These are phyloP conservation scores for Termitomyces sp. DNA, from an alignment of 768 basidiomycete genomes.

Conservation along the genomic window DNA sequence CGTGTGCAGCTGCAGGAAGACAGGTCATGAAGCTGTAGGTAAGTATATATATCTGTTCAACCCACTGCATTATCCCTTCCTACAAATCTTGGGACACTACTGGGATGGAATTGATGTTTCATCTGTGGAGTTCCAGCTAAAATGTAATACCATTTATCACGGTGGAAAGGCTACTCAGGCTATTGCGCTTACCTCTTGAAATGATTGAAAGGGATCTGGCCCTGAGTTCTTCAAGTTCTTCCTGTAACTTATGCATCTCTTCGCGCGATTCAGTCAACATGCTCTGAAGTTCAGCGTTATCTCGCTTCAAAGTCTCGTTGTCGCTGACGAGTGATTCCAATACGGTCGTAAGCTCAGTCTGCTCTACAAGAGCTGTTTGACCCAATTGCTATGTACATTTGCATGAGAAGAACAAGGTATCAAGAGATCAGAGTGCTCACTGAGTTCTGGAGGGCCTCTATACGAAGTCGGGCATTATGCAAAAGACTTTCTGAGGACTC, in stretches of 20 bases:
- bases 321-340: slow-evolving; percentile 83
- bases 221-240: slow-evolving; percentile 72
- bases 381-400: slow-evolving; percentile 30
- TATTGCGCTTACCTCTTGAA: slow-evolving; percentile 29
- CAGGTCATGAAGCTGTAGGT: neutral
- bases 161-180: neutral
- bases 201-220: slow-evolving; percentile 39
- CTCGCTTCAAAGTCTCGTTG: slow-evolving; percentile 77
- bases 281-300: slow-evolving; percentile 74
- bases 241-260: slow-evolving; percentile 61
- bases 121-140: slow-evolving; percentile 37
- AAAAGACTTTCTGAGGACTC: slow-evolving; percentile 66
- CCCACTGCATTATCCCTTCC: slow-evolving; percentile 30
- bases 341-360: slow-evolving; percentile 59
- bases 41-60: slow-evolving; percentile 1
- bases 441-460: slow-evolving; percentile 56
- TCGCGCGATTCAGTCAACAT: slow-evolving; percentile 74
- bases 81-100: slow-evolving; percentile 39
- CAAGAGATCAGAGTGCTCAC: slow-evolving; percentile 25
- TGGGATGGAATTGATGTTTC: slow-evolving; percentile 33
- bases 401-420: slow-evolving; percentile 13
- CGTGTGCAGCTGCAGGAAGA: slow-evolving; percentile 11
- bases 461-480: slow-evolving; percentile 55
- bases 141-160: neutral
- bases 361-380: slow-evolving; percentile 37